Conservation (phyloP, 805 yeast species). For the Ogataea corticis region DNA sequence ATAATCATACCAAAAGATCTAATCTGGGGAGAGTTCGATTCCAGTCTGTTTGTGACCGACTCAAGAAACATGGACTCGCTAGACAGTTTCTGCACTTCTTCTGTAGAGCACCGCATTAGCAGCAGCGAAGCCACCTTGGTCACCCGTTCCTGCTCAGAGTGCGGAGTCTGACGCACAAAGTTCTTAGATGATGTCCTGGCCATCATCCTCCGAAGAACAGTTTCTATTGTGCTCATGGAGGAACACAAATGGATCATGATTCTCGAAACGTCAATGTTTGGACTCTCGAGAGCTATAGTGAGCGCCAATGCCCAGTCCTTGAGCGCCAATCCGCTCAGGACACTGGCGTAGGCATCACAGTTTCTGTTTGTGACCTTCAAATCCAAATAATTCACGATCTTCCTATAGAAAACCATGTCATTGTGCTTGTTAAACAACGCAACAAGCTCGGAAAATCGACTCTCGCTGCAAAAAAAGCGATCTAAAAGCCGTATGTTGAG, state of each 20-base stretch:
- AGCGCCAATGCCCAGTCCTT: conserved; percentile 9
- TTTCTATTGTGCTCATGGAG: neutral
- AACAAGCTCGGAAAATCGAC: neutral
- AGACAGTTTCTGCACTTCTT: conserved; percentile 34
- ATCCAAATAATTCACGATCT: conserved; percentile 4
- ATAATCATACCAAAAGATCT: conserved; percentile 57
- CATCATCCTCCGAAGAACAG: neutral
- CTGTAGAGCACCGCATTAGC: conserved; percentile 25
- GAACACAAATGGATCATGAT: conserved; percentile 1
- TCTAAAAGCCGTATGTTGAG: conserved; percentile 3
- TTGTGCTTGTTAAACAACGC: neutral
- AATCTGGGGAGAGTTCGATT: conserved; percentile 44
- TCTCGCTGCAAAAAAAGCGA: conserved; percentile 5
- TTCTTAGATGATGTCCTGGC: conserved; percentile 16
- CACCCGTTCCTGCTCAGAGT: conserved; percentile 44
- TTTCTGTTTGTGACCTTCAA: neutral
- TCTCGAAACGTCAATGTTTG: conserved; percentile 9
- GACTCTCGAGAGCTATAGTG: neutral
- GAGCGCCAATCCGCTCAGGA: conserved; percentile 8
- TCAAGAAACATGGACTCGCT: conserved; percentile 42
- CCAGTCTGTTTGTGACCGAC: conserved; percentile 56
- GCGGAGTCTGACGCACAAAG: conserved; percentile 35
- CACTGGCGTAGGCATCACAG: conserved; percentile 5
- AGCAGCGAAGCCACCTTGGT: conserved; percentile 49
- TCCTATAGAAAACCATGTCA: conserved; percentile 12